Percentiles rank a stretch among this genome's conserved stretches.
Evolutionary conservation across 345 rosid species (phyloP).

Genomic region (Citrus reticulata): DNA sequence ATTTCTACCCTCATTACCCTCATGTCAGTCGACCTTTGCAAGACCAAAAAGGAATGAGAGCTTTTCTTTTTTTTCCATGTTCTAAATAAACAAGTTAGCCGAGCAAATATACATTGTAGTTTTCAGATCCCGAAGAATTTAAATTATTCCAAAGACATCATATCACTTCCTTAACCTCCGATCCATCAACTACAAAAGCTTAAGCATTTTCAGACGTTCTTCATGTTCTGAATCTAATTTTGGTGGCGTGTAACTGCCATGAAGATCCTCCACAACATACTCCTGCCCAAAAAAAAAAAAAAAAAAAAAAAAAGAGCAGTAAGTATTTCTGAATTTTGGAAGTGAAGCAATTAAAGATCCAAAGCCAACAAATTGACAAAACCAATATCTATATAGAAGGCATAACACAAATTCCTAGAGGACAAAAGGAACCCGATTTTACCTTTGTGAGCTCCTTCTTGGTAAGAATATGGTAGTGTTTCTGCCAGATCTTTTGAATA

Average conservation of each 20-base stretch:
- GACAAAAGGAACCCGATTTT: neutral
- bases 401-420: neutral
- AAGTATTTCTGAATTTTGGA: neutral
- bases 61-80: neutral
- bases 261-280: slow-evolving; percentile 89
- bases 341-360: neutral
- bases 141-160: neutral
- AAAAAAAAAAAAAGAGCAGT: neutral
- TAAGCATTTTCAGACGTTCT: slow-evolving; percentile 67
- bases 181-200: slow-evolving; percentile 52
- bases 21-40: neutral
- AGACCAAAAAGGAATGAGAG: neutral
- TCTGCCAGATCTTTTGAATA: slow-evolving; percentile 93
- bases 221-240: slow-evolving; percentile 81
- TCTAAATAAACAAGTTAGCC: neutral
- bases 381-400: neutral
- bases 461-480: slow-evolving; percentile 89
- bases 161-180: neutral
- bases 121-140: slow-evolving; percentile 10
- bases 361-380: neutral
- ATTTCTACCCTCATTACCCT: neutral
- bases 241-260: slow-evolving; percentile 73
- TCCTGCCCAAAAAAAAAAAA: slow-evolving; percentile 26
- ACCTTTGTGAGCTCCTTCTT: slow-evolving; percentile 91
- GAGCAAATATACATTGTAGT: neutral